A percentile compares a stretch with the other conserved stretches of the same genome.
Conservation (phyloP, 257 asterid genomes). For the Solanum bulbocastanum region DNA sequence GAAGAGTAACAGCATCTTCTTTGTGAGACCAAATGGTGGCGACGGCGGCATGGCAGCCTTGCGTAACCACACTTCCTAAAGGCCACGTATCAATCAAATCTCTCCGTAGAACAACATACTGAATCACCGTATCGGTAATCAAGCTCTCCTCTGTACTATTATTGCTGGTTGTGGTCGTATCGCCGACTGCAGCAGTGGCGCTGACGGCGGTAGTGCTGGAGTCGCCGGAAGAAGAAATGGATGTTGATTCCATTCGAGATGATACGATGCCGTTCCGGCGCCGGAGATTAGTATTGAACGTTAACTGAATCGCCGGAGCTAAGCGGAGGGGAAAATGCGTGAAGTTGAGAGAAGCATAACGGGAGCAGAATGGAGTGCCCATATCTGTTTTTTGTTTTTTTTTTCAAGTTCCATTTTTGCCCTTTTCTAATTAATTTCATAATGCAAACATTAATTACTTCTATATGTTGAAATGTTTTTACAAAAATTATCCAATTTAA, state of each 20-base stretch:
- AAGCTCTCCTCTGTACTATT: constrained; percentile 15
- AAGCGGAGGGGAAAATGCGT: neutral
- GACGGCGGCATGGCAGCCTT: constrained; percentile 97
- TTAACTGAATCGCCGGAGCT: neutral
- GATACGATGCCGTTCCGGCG: fast-evolving
- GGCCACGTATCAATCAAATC: constrained; percentile 91
- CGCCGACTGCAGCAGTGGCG: neutral
- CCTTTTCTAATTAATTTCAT: neutral
- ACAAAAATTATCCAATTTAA: neutral
- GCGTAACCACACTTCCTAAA: constrained; percentile 80
- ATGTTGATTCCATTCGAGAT: neutral
- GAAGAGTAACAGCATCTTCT: constrained; percentile 59
- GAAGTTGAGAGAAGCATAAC: neutral
- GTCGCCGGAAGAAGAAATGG: neutral
- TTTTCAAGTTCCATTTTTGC: neutral
- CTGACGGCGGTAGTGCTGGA: neutral
- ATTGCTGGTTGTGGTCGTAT: constrained; percentile 6
- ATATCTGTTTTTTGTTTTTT: neutral
- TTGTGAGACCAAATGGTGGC: constrained; percentile 71
- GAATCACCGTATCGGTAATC: constrained; percentile 49
- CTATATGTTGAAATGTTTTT: neutral
- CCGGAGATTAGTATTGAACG: neutral
- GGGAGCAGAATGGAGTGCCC: neutral
- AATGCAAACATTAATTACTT: neutral
- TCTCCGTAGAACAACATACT: constrained; percentile 82